Conservation (phyloP, 2,329 filamentous ascomycete species). For the Fusarium austroafricanum region DNA sequence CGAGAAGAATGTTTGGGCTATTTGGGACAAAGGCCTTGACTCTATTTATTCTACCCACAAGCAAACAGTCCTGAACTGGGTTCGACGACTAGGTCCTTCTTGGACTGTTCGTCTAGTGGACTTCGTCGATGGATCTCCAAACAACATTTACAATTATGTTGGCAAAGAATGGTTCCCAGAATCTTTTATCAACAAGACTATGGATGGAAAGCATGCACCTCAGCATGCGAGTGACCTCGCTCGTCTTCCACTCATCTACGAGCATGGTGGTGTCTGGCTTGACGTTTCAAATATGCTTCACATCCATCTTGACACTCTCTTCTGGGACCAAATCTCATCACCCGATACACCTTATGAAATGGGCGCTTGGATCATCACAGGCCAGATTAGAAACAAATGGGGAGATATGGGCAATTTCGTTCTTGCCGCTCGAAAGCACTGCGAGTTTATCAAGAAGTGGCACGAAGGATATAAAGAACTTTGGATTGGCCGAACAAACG, state of each 20-base stretch:
- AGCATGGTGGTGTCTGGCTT: conserved; percentile 58
- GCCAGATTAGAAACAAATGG: conserved; percentile 50
- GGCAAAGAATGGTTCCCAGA: conserved; percentile 46
- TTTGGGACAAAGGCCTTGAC: conserved; percentile 55
- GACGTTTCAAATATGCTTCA: conserved; percentile 58
- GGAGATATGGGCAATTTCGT: conserved; percentile 57
- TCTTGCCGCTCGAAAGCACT: conserved; percentile 55
- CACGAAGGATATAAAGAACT: conserved; percentile 52
- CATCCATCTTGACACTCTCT: conserved; percentile 55
- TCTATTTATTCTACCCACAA: conserved; percentile 53
- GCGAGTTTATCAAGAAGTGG: conserved; percentile 58
- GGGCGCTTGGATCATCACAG: conserved; percentile 50
- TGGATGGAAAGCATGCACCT: conserved; percentile 54
- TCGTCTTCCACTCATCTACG: conserved; percentile 55
- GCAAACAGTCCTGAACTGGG: conserved; percentile 56
- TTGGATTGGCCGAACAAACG: conserved; percentile 51
- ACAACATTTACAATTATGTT: conserved; percentile 53
- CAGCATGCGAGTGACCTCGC: conserved; percentile 62
- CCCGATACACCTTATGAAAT: conserved; percentile 51
- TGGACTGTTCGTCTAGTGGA: conserved; percentile 58
- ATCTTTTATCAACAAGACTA: conserved; percentile 46
- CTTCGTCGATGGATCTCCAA: conserved; percentile 50
- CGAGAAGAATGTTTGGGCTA: conserved; percentile 60
- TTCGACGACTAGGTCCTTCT: conserved; percentile 52
- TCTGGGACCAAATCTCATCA: conserved; percentile 56